Evolutionary conservation across 306 rosid species (phyloP).

Genomic region (Ormosia semicastrata): DNA sequence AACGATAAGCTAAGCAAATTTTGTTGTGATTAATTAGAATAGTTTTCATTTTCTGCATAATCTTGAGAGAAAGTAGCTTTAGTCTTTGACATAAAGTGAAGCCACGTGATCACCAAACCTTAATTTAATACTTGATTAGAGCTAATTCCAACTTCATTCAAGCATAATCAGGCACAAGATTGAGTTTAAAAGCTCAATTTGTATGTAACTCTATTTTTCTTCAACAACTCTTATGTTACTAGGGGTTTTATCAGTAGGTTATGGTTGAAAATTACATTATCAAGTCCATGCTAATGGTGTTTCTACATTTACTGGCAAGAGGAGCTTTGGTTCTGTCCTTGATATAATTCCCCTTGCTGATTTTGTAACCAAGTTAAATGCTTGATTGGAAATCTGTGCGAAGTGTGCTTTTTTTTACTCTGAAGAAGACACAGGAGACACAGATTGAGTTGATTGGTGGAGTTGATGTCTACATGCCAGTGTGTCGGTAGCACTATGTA

Average conservation of each 20-base stretch:
- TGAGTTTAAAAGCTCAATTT: background rate
- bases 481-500: constrained; percentile 83
- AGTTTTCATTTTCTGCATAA: no score
- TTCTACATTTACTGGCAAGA: constrained; percentile 47
- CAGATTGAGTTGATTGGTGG: constrained; percentile 77
- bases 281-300: constrained; percentile 16
- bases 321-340: constrained; percentile 80
- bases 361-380: constrained; percentile 80
- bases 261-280: background rate
- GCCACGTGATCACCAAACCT: no score
- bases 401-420: constrained; percentile 68
- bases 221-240: no score
- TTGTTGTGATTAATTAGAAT: no score
- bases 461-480: constrained; percentile 88
- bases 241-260: background rate
- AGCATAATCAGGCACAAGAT: background rate
- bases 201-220: background rate
- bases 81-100: no score
- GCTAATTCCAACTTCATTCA: background rate
- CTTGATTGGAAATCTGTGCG: constrained; percentile 78
- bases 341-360: constrained; percentile 82
- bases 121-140: background rate
- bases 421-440: constrained; percentile 74
- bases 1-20: no score
- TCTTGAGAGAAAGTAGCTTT: no score